Evolutionary conservation across 1,284 basidiomycete species (phyloP).

Genomic region (Exobasidium cylindrosporum): DNA sequence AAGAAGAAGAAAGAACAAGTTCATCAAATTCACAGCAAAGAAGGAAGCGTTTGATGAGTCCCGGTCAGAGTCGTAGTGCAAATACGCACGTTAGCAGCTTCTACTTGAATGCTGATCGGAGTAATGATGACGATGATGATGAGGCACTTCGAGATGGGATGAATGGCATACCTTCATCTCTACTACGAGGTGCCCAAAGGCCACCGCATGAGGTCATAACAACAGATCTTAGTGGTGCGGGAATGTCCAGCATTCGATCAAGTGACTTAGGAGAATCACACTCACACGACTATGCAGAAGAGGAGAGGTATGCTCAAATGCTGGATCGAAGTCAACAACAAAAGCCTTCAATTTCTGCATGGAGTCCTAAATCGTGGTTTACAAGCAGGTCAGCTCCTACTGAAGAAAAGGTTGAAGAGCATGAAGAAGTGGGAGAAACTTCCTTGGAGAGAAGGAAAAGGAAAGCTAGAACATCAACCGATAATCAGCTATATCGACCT

Average conservation of each 20-base stretch:
- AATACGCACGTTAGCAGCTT: slow-evolving; percentile 7
- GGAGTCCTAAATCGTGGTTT: not conserved
- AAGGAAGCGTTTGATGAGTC: not conserved
- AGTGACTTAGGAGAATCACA: slow-evolving; percentile 16
- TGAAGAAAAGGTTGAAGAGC: not conserved
- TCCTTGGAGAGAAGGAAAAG: not conserved
- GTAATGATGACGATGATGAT: not conserved
- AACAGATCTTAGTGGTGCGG: not conserved
- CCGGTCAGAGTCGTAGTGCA: not conserved
- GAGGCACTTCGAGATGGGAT: not conserved
- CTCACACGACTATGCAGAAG: slow-evolving; percentile 5
- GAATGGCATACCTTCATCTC: slow-evolving; percentile 10
- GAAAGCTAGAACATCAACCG: not conserved
- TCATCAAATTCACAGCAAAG: not conserved
- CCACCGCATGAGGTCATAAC: slow-evolving; percentile 12
- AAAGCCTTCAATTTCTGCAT: not conserved
- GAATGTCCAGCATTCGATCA: slow-evolving; percentile 11
- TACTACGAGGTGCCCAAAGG: slow-evolving; percentile 17
- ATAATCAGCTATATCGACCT: not conserved
- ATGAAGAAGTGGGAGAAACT: not conserved
- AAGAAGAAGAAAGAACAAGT: not conserved
- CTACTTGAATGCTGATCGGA: not conserved
- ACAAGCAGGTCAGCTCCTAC: not conserved
- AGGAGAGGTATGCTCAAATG: slow-evolving; percentile 3
- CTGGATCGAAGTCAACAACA: not conserved